These are phyloP conservation scores for Backusella macrospora DNA, from an alignment of 192 early-diverging fungal species.

Conservation along the genomic window DNA sequence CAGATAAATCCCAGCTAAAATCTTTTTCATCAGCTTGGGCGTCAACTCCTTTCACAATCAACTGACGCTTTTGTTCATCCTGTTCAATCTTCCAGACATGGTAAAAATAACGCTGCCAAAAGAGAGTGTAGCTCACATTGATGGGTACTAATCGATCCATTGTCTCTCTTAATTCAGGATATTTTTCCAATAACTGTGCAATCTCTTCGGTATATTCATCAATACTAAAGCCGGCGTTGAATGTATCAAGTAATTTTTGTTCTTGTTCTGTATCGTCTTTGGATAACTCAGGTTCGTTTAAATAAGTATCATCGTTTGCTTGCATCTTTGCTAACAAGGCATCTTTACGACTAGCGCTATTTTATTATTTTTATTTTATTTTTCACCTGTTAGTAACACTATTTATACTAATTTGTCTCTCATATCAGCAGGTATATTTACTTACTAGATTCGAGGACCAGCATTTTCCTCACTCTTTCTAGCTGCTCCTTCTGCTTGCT, in stretches of 20 bases:
- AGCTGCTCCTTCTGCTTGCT: slow-evolving; percentile 15
- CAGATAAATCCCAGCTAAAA: slow-evolving; percentile 41
- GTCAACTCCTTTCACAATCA: slow-evolving; percentile 18
- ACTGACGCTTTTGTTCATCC: slow-evolving; percentile 51
- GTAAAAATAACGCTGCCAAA: slow-evolving; percentile 57
- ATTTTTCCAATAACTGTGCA: slow-evolving; percentile 44
- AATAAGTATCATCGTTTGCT: slow-evolving; percentile 43
- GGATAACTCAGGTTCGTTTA: slow-evolving; percentile 38
- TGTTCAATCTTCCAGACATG: slow-evolving; percentile 55
- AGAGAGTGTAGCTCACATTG: slow-evolving; percentile 49
- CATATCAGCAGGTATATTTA: not conserved
- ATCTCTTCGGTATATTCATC: slow-evolving; percentile 54
- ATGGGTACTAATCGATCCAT: slow-evolving; percentile 55
- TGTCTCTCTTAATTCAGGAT: slow-evolving; percentile 45
- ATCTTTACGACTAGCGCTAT: slow-evolving; percentile 41
- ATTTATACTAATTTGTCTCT: too few relatives aligned
- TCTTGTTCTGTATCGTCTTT: slow-evolving; percentile 24
- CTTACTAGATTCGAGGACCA: slow-evolving; percentile 29
- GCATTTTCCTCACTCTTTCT: slow-evolving; percentile 22
- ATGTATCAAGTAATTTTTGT: slow-evolving; percentile 45
- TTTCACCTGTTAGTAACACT: too few relatives aligned
- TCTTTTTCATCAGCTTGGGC: slow-evolving; percentile 31
- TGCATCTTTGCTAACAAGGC: slow-evolving; percentile 48
- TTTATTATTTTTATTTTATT: not conserved
- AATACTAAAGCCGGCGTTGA: slow-evolving; percentile 48